Evolutionary conservation across 2,329 filamentous ascomycete genomes (phyloP).

Genomic region (Hyphodiscus sp.): DNA sequence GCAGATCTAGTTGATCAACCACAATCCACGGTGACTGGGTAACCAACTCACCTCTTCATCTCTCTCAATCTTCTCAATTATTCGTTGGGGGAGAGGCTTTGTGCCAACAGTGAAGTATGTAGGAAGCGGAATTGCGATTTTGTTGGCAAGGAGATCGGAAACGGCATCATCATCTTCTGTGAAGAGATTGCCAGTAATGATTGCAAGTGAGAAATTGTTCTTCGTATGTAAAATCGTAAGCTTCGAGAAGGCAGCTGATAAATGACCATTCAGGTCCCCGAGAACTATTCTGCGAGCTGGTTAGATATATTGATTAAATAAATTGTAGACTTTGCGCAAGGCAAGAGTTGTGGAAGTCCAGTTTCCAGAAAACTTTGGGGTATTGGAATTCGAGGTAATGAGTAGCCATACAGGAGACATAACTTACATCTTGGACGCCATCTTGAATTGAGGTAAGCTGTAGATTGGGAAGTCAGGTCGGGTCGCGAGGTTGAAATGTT

Average conservation of each 20-base stretch:
- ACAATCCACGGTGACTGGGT: constrained; percentile 1
- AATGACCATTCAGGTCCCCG: constrained; percentile 74
- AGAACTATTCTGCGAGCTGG: constrained; percentile 46
- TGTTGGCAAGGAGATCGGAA: constrained; percentile 61
- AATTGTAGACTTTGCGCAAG: no score
- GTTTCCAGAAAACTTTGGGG: no score
- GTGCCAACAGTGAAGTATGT: constrained; percentile 87
- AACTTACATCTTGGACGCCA: constrained; percentile 38
- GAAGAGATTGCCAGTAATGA: constrained; percentile 82
- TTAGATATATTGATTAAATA: no score
- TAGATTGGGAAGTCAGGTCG: neutral
- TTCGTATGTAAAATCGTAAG: constrained; percentile 75
- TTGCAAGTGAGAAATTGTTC: constrained; percentile 79
- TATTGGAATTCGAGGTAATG: neutral
- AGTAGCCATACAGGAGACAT: neutral
- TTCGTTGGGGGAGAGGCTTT: constrained; percentile 59
- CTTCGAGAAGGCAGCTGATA: constrained; percentile 72
- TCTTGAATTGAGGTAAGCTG: constrained; percentile 22
- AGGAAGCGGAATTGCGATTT: constrained; percentile 67
- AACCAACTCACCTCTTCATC: constrained; percentile 50
- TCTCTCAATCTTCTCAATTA: constrained; percentile 67
- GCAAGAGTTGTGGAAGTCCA: no score
- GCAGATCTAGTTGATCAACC: constrained; percentile 50
- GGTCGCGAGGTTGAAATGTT: neutral
- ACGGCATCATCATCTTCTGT: constrained; percentile 54